Percentiles rank a stretch among this genome's conserved stretches.
Evolutionary conservation across 768 basidiomycete species (phyloP).

Genomic region (Clathrus columnatus): DNA sequence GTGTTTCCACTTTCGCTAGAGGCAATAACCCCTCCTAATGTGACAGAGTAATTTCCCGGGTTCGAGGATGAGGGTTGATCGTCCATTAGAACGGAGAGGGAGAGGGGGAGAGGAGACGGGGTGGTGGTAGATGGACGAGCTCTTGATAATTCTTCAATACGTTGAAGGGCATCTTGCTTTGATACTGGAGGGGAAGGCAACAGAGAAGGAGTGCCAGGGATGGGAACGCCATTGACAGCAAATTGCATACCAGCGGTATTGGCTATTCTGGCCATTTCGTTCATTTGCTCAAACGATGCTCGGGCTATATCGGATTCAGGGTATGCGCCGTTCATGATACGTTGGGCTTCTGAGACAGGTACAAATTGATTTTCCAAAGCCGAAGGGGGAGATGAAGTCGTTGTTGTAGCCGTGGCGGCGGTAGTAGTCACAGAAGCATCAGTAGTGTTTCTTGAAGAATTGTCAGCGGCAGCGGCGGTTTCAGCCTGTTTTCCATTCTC

Average conservation of each 20-base stretch:
- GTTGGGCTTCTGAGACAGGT: slow-evolving; percentile 47
- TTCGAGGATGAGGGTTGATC: slow-evolving; percentile 13
- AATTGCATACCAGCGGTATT: slow-evolving; percentile 35
- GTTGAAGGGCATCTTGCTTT: slow-evolving; percentile 39
- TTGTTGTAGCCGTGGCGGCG: slow-evolving; percentile 5
- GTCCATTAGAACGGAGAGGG: slow-evolving; percentile 16
- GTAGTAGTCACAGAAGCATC: neutral
- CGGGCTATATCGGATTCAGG: slow-evolving; percentile 53
- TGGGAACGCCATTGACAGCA: slow-evolving; percentile 8
- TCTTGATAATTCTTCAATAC: slow-evolving; percentile 46
- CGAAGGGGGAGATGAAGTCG: slow-evolving; percentile 15
- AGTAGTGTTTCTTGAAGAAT: no score
- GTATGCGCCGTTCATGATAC: slow-evolving; percentile 34
- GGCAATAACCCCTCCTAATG: no score
- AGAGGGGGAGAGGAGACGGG: neutral
- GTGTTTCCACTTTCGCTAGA: no score
- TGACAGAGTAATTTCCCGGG: no score
- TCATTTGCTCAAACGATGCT: slow-evolving; percentile 68
- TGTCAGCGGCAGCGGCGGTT: neutral
- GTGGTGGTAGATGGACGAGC: slow-evolving; percentile 21
- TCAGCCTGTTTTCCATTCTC: slow-evolving; percentile 37
- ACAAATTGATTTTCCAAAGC: slow-evolving; percentile 42
- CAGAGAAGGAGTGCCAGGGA: slow-evolving; percentile 22
- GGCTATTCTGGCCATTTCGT: slow-evolving; percentile 62
- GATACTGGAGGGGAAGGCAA: slow-evolving; percentile 22